Evolutionary conservation across 352 stramenopile genomes (phyloP), one percentile per base, ranked within the genome.

Genomic region (Globisporangium middletonii): DNA sequence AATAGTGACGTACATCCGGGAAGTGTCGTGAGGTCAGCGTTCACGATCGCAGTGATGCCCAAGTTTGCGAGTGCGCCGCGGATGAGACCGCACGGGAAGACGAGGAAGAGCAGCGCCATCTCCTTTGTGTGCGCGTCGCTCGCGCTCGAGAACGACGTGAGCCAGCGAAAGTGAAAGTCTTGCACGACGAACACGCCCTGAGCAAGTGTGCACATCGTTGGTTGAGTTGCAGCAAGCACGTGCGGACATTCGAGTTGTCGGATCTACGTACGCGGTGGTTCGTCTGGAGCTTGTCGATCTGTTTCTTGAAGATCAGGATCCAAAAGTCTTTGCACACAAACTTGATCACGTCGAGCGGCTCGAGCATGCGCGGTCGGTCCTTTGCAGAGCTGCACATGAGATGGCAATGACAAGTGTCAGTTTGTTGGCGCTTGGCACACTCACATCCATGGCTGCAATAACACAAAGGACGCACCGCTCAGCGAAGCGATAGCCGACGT

Each of bases 261-360:
- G 33, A 9, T 23, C 0, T 23, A 23, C 90, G 68, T 55, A 96
- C 93, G 23, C 94, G 73, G 71, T 99, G 95, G 75, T 99, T 99
- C 26, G 96, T 98, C 80, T 98, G 95, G 37, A 99, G 73, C 77
- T 98, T 98, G 71, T 98, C 95, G 70, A 99, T 98, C 73, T 98
- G 92, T 68, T 98, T 99, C 57, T 97, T 92, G 69, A 98, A 99
- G 50, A 98, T 92, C 53, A 97, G 75, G 63, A 92, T 97, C 96
- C 96, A 99, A 59, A 99, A 95, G 71, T 98, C 95, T 71, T 99
- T 99, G 78, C 96, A 99, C 37, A 99, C 70, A 69, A 99, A 99
- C 77, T 98, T 98, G 66, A 99, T 97, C 55, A 97, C 91, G 57
- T 99, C 95, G 51, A 98, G 77, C 46, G 89, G 83, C 65, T 96